Evolutionary conservation across 352 stramenopile species (phyloP), one percentile per base, ranked within the genome.

Genomic region (Pythium phragmitis): DNA sequence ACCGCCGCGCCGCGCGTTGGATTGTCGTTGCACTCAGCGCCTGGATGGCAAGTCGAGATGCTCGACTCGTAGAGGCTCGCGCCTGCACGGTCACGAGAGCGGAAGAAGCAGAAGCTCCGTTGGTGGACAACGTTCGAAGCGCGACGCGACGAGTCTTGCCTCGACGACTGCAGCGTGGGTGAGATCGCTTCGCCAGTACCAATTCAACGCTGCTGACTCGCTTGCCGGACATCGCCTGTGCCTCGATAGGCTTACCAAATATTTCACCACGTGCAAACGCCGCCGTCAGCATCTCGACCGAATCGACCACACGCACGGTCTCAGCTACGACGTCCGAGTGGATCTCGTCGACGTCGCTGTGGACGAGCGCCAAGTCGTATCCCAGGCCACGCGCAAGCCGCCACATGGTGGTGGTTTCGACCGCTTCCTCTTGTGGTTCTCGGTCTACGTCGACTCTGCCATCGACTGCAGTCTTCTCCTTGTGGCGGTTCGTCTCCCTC

Each of bases 231-330:
- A 13, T 26, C 43, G 33, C 4, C 3, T 19, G n/a, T 17, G 37
- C 28, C 7, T 14, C 41, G 13, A 14, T 30, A 12, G 13, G 26
- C 3, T 13, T 36, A 5, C 45, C 11, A 13, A 43, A 43, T 8
- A 2, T 7, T 6, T 21, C 19, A 30, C 55, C 55, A 41, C 46
- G 17, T 7, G 54, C 49, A 7, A 69, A 49, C 8, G 51, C 39
- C 7, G 49, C 41, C 17, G 56, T 69, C 48, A 69, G 60, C 13
- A n/a, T 39, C 16, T 61, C 55, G 21, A 69, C 43, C 17, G 55
- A 65, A 6, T 17, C 12, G 1, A 16, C 13, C 7, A 69, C 42
- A 0, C 41, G 28, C 9, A 19, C 30, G n/a, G n/a, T 57, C 8
- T 69, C 63, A 0, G 12, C 12, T 5, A 43, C 23, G 3, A 69